Evolutionary conservation across 768 basidiomycete genomes (phyloP).

Genomic region (Auriscalpium orientale): DNA sequence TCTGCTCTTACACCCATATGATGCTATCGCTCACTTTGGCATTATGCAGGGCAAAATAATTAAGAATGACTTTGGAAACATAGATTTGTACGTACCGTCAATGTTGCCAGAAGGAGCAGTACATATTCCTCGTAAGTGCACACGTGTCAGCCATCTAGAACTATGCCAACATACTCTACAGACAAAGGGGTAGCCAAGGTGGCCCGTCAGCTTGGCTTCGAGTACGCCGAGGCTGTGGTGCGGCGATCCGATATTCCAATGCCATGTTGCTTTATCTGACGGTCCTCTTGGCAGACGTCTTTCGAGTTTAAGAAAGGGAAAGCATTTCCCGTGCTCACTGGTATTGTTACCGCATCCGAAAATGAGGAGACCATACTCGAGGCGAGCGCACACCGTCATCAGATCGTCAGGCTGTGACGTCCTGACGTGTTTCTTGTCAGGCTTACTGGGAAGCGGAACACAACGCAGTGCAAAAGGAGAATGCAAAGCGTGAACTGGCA

Average conservation of each 20-base stretch:
- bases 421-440: conserved; percentile 31
- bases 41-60: conserved; percentile 74
- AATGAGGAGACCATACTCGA: conserved; percentile 68
- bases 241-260: conserved; percentile 22
- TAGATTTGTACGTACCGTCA: conserved; percentile 89
- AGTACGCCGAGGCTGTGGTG: conserved; percentile 94
- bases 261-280: conserved; percentile 1
- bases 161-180: conserved; percentile 1
- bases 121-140: conserved; percentile 79
- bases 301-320: conserved; percentile 95
- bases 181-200: conserved; percentile 81
- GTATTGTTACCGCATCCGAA: conserved; percentile 81
- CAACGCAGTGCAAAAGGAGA: conserved; percentile 69
- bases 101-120: conserved; percentile 88
- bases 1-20: conserved; percentile 4
- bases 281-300: conserved; percentile 53
- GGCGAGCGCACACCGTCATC: conserved; percentile 30
- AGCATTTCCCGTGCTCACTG: conserved; percentile 78
- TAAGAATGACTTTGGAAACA: conserved; percentile 94
- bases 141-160: background rate
- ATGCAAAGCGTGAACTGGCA: conserved; percentile 66
- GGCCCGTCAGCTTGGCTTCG: conserved; percentile 78
- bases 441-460: conserved; percentile 82
- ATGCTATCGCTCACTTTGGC: background rate
- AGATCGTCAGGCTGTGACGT: background rate